Conservation (phyloP, 83 land plant species). For the Picea abies region DNA sequence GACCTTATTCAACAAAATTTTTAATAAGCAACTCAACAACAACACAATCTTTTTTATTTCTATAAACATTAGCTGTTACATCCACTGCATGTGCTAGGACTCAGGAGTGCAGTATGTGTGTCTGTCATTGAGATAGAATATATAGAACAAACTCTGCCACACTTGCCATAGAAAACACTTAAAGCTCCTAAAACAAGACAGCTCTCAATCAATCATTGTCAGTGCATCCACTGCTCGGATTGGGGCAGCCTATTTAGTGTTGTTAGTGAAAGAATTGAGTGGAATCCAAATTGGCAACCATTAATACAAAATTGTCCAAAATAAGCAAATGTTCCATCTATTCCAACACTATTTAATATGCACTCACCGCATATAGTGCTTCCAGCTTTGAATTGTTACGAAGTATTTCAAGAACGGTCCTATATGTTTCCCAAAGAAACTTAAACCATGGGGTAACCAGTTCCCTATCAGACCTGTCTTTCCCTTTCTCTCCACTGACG, state of each 20-base stretch:
- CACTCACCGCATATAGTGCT: slow-evolving; percentile 79
- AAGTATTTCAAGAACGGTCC: slow-evolving; percentile 87
- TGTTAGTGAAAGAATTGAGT: not conserved
- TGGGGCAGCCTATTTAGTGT: not conserved
- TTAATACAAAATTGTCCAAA: not conserved
- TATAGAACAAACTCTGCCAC: too few relatives aligned
- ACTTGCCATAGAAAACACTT: not conserved
- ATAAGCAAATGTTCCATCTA: not conserved
- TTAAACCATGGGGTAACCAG: slow-evolving; percentile 96
- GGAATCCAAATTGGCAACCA: not conserved
- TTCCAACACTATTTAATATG: not conserved
- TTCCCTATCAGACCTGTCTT: slow-evolving; percentile 88
- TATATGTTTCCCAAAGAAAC: slow-evolving; percentile 93
- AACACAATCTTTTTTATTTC: too few relatives aligned
- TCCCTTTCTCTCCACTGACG: slow-evolving; percentile 95
- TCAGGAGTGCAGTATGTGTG: too few relatives aligned
- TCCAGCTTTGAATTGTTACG: slow-evolving; percentile 92
- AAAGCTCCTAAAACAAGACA: not conserved
- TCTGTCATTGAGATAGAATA: too few relatives aligned
- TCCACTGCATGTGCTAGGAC: too few relatives aligned
- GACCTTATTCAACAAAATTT: not conserved
- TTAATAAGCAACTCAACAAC: not conserved
- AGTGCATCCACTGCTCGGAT: not conserved
- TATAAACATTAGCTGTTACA: too few relatives aligned
- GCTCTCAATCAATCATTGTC: not conserved